Conservation (phyloP, 495 filamentous ascomycete genomes). For the Barbatosphaeria neglecta region DNA sequence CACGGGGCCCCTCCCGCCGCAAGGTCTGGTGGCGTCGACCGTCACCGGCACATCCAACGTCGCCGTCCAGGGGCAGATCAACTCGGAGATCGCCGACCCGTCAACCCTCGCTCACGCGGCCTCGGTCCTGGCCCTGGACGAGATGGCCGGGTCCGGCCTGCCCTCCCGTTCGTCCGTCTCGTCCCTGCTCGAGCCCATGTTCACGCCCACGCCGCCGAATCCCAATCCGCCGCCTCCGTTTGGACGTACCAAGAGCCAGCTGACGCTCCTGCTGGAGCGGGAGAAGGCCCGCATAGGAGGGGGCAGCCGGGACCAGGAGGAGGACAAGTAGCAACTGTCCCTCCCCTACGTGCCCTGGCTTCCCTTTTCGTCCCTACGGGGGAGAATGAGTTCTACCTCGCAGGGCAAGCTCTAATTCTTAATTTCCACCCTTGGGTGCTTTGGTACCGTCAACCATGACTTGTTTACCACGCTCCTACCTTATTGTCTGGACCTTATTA, state of each 20-base stretch:
- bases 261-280: constrained; percentile 34
- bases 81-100: constrained; percentile 14
- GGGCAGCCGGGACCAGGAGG: not conserved
- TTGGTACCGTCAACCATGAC: too few relatives aligned
- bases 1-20: constrained; percentile 5
- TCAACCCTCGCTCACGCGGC: not conserved
- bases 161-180: constrained; percentile 13
- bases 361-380: not conserved
- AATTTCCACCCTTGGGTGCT: not conserved
- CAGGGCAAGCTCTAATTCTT: not conserved
- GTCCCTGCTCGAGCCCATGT: constrained; percentile 17
- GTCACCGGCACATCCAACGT: constrained; percentile 19
- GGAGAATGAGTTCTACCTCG: not conserved
- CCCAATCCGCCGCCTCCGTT: constrained; percentile 22
- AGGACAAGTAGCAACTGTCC: not conserved
- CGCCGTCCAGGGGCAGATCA: constrained; percentile 24
- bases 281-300: constrained; percentile 11
- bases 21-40: constrained; percentile 16
- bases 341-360: not conserved
- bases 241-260: constrained; percentile 37
- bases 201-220: constrained; percentile 26
- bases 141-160: constrained; percentile 11
- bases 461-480: too few relatives aligned
- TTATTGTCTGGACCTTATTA: too few relatives aligned
- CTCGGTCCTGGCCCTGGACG: constrained; percentile 4